phyloP scores from a whole-genome alignment of 2,329 filamentous ascomycete genomes.

The Cladosporium sp. region DNA sequence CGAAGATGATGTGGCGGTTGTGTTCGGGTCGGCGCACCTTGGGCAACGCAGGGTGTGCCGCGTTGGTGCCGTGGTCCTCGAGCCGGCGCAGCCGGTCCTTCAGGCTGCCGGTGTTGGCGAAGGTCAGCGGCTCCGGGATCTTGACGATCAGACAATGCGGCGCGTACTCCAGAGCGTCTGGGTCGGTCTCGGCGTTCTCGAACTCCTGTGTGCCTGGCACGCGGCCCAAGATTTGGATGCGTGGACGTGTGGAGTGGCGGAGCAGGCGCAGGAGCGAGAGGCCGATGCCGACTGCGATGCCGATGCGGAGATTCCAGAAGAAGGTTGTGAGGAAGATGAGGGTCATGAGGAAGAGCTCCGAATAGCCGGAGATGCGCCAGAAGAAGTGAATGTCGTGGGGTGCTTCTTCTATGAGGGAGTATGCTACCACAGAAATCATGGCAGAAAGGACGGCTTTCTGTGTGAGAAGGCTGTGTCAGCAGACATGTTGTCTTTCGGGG shows the following conservation, averaged over 20 bases:
- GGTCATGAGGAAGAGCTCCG: conserved; percentile 78
- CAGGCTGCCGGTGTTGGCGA: conserved; percentile 83
- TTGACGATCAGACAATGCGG: conserved; percentile 94
- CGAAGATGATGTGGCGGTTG: conserved; percentile 90
- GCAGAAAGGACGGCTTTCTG: conserved; percentile 88
- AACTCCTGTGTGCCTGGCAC: conserved; percentile 77
- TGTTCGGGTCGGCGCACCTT: conserved; percentile 69
- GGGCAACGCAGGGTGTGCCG: conserved; percentile 81
- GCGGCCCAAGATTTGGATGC: conserved; percentile 92
- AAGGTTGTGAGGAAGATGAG: conserved; percentile 88
- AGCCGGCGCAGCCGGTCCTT: conserved; percentile 76
- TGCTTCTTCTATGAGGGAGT: conserved; percentile 89
- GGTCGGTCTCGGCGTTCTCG: conserved; percentile 66
- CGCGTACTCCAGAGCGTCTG: conserved; percentile 64
- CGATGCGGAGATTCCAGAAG: conserved; percentile 88
- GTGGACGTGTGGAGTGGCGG: conserved; percentile 80
- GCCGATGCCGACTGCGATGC: conserved; percentile 89
- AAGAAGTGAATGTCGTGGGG: conserved; percentile 92
- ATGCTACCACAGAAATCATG: conserved; percentile 94
- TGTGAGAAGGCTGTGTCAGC: conserved; percentile 6
- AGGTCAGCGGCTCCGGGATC: conserved; percentile 92
- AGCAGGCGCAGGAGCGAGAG: conserved; percentile 86
- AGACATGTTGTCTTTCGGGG: background rate
- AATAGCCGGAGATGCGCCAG: conserved; percentile 74
- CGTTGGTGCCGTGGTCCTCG: conserved; percentile 81